A percentile compares a stretch with the other conserved stretches of the same genome.
These are phyloP conservation scores for Boletus sp. DNA, from an alignment of 768 basidiomycete species.

Conservation along the genomic window DNA sequence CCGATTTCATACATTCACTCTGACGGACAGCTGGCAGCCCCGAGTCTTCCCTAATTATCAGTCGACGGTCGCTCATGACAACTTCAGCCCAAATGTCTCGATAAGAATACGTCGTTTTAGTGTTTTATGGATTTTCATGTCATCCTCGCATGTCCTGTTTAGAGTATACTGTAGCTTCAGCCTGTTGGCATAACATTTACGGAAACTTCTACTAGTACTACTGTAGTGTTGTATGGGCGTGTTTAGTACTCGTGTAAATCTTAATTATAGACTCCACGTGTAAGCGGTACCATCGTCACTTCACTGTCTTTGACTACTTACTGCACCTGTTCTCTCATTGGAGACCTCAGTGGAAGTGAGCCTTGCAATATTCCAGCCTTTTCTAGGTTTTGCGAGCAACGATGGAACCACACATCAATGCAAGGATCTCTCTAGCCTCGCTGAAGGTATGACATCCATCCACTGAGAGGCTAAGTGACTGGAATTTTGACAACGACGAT, in stretches of 20 bases:
- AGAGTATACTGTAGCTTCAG: constrained; percentile 14
- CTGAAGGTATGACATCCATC: constrained; percentile 25
- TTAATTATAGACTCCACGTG: neutral
- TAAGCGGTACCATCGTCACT: neutral
- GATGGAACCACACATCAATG: constrained; percentile 26
- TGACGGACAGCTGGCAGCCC: constrained; percentile 1
- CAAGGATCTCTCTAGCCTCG: constrained; percentile 16
- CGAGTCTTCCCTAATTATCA: neutral
- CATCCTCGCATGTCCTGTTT: constrained; percentile 10
- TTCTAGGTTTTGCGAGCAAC: neutral
- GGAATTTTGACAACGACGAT: neutral
- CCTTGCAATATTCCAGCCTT: neutral
- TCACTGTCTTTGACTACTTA: neutral
- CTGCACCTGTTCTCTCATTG: neutral
- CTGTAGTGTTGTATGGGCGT: neutral
- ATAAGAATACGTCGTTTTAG: constrained; percentile 1
- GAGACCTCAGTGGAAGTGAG: neutral
- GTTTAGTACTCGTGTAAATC: constrained; percentile 4
- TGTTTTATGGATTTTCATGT: constrained; percentile 7
- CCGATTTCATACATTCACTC: constrained; percentile 23
- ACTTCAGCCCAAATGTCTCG: neutral
- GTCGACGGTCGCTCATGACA: neutral
- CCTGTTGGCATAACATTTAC: no score
- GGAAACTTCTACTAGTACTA: no score
- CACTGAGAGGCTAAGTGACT: neutral